Evolutionary conservation across 371 early-diverging fungal genomes (phyloP).

Genomic region (Apophysomyces sp.): DNA sequence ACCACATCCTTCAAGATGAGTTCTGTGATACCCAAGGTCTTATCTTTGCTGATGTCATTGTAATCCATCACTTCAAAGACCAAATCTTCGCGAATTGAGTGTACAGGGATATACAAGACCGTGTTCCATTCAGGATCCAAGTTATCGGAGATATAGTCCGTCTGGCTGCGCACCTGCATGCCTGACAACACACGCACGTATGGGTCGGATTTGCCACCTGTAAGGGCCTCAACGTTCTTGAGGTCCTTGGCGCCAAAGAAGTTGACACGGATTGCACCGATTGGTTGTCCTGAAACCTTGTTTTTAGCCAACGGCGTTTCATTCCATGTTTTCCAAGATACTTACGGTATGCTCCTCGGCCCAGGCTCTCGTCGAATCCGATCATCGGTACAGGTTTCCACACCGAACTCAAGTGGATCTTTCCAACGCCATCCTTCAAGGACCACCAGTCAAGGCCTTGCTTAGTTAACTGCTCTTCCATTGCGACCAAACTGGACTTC

Average conservation of each 20-base stretch:
- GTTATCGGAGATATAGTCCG: slow-evolving; percentile 67
- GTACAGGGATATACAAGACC: slow-evolving; percentile 68
- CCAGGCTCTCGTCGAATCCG: slow-evolving; percentile 40
- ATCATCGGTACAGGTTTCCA: slow-evolving; percentile 65
- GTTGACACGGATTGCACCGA: slow-evolving; percentile 84
- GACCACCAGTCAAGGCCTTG: slow-evolving; percentile 54
- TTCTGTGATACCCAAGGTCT: slow-evolving; percentile 62
- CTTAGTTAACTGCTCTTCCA: slow-evolving; percentile 33
- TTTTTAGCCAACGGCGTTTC: background rate
- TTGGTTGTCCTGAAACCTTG: slow-evolving; percentile 46
- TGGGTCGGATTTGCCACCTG: slow-evolving; percentile 83
- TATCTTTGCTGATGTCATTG: slow-evolving; percentile 69
- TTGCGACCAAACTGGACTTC: slow-evolving; percentile 19
- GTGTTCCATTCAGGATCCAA: slow-evolving; percentile 86
- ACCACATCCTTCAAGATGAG: slow-evolving; percentile 41
- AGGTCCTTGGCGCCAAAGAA: slow-evolving; percentile 71
- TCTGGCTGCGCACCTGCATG: slow-evolving; percentile 58
- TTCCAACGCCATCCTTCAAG: slow-evolving; percentile 46
- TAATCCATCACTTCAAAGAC: slow-evolving; percentile 80
- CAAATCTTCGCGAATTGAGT: slow-evolving; percentile 67
- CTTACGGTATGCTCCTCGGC: slow-evolving; percentile 39
- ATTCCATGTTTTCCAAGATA: background rate
- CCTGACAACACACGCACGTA: slow-evolving; percentile 72
- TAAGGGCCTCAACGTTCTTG: slow-evolving; percentile 69
- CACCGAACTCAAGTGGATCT: slow-evolving; percentile 47